phyloP scores from a whole-genome alignment of 768 basidiomycete genomes.

The Peribolospora kevripleyi region DNA sequence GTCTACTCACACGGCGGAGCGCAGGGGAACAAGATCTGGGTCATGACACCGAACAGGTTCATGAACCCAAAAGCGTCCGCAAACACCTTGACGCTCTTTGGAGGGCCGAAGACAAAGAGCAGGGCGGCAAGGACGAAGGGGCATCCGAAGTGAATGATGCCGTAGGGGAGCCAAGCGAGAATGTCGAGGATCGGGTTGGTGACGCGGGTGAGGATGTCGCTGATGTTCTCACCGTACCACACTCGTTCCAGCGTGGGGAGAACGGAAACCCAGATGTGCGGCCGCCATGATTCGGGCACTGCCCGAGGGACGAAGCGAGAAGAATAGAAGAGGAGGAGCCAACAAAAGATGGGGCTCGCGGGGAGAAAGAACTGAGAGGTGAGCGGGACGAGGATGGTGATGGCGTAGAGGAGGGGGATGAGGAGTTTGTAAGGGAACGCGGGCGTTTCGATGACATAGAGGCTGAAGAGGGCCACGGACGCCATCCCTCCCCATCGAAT shows the following conservation, averaged over 20 bases:
- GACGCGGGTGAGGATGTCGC: slow-evolving; percentile 80
- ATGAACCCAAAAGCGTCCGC: slow-evolving; percentile 73
- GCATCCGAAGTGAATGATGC: slow-evolving; percentile 66
- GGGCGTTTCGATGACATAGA: slow-evolving; percentile 44
- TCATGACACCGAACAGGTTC: slow-evolving; percentile 66
- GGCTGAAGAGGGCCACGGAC: slow-evolving; percentile 40
- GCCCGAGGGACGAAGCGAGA: slow-evolving; percentile 57
- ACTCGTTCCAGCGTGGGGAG: slow-evolving; percentile 87
- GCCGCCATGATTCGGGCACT: slow-evolving; percentile 28
- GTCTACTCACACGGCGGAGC: slow-evolving; percentile 43
- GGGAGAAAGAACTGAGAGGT: slow-evolving; percentile 37
- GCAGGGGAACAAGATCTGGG: slow-evolving; percentile 73
- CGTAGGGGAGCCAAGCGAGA: slow-evolving; percentile 88
- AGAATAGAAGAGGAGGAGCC: slow-evolving; percentile 65
- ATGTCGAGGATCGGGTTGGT: slow-evolving; percentile 83
- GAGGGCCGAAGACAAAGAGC: slow-evolving; percentile 71
- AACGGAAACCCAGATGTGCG: slow-evolving; percentile 66
- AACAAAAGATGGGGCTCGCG: slow-evolving; percentile 62
- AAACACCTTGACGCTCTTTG: slow-evolving; percentile 55
- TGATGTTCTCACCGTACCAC: slow-evolving; percentile 90
- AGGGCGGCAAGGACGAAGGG: slow-evolving; percentile 69
- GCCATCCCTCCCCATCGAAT: slow-evolving; percentile 39
- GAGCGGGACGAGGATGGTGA: slow-evolving; percentile 52
- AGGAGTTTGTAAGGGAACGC: slow-evolving; percentile 44
- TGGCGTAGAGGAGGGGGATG: slow-evolving; percentile 41